Conservation (phyloP, 441 rosid genomes). For the Manihot esculenta region DNA sequence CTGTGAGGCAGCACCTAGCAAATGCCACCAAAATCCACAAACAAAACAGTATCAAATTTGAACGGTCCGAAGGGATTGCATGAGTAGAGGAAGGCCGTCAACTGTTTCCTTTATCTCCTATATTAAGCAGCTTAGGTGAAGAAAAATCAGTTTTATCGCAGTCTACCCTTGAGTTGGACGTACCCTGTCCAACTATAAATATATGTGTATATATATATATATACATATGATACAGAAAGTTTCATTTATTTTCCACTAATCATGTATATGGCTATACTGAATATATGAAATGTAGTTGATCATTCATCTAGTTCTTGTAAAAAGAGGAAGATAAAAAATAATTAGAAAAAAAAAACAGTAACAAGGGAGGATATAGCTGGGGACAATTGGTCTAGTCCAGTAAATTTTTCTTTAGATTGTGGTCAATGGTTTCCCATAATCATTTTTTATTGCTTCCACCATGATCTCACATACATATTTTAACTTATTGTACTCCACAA, state of each 20-base stretch:
- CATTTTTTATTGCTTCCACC: not conserved
- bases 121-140: not conserved
- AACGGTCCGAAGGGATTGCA: constrained; percentile 40
- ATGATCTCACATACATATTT: too few species aligned
- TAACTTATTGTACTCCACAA: too few species aligned
- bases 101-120: not conserved
- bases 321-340: not conserved
- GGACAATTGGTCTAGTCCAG: not conserved
- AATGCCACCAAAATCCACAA: constrained; percentile 27
- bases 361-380: not conserved
- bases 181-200: not conserved
- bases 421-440: not conserved
- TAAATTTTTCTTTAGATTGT: not conserved
- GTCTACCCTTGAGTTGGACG: not conserved
- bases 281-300: not conserved
- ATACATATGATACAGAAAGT: not conserved
- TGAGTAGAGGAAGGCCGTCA: constrained; percentile 18
- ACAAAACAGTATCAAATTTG: constrained; percentile 35
- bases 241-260: not conserved
- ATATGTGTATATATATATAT: not conserved
- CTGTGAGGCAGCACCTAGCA: constrained; percentile 42
- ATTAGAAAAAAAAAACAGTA: not conserved
- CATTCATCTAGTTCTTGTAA: not conserved
- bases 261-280: not conserved
- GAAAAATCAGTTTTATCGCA: not conserved